A percentile compares a stretch with the other conserved stretches of the same genome.
Conservation (phyloP, 2,329 filamentous ascomycete species). For the Cercospora sesami region DNA sequence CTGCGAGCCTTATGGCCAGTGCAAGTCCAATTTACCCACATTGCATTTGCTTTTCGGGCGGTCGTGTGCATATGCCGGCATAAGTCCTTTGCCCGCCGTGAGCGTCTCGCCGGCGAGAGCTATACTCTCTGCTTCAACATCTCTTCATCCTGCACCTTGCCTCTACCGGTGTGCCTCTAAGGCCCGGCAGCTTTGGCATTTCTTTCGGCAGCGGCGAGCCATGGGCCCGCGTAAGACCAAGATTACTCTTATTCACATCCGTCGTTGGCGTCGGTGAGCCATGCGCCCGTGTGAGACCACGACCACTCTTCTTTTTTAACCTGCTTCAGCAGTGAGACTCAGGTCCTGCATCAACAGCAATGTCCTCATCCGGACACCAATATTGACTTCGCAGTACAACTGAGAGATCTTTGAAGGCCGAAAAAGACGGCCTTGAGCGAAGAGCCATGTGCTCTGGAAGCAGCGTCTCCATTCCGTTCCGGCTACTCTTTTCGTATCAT, state of each 20-base stretch:
- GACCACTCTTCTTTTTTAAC: neutral
- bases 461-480: neutral
- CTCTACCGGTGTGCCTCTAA: neutral
- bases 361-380: neutral
- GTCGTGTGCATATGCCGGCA: conserved; percentile 6
- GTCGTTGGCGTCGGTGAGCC: neutral
- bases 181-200: neutral
- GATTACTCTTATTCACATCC: neutral
- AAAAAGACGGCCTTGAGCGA: neutral
- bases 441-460: neutral
- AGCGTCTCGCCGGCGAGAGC: neutral
- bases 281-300: neutral
- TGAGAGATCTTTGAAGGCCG: neutral
- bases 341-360: neutral
- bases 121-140: neutral
- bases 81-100: conserved; percentile 11
- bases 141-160: neutral
- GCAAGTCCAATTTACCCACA: conserved; percentile 4
- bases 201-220: conserved; percentile 4
- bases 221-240: neutral
- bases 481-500: neutral
- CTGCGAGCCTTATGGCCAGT: conserved; percentile 12
- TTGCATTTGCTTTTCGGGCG: neutral
- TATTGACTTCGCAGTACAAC: neutral
- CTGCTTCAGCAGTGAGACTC: neutral